These are phyloP conservation scores for Fagopyrum esculentum DNA, from an alignment of 148 eudicot genomes.

Conservation along the genomic window DNA sequence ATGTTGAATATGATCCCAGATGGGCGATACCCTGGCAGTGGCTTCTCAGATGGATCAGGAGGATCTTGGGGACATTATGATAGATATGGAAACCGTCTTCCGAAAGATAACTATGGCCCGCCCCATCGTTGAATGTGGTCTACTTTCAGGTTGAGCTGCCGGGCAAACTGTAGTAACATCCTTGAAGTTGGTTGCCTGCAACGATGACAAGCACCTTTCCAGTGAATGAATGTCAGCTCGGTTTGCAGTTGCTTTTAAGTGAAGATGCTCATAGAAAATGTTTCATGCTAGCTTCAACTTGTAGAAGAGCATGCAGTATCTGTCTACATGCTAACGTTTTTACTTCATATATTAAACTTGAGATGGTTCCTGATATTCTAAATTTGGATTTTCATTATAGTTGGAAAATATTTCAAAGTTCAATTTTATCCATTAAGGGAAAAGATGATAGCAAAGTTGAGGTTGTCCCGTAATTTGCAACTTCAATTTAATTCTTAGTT, in stretches of 20 bases:
- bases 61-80: constrained; percentile 54
- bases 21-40: constrained; percentile 43
- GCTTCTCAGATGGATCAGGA: constrained; percentile 41
- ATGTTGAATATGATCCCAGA: constrained; percentile 49
- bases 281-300: not conserved
- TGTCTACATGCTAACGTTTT: not conserved
- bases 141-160: not conserved
- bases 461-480: not conserved
- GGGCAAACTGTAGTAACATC: not conserved
- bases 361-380: not conserved
- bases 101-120: constrained; percentile 11
- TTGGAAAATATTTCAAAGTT: not conserved
- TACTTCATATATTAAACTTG: not conserved
- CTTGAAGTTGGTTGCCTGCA: constrained; percentile 3
- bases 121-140: constrained; percentile 1
- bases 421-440: not conserved
- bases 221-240: constrained; percentile 1
- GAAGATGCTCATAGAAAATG: constrained; percentile 9
- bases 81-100: constrained; percentile 29
- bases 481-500: not conserved
- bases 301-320: not conserved
- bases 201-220: not conserved
- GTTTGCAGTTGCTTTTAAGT: not conserved
- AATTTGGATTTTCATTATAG: not conserved
- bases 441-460: not conserved